Percentiles rank a stretch among this genome's conserved stretches.
Evolutionary conservation across 805 yeast genomes (phyloP).

Genomic region (Yamadazyma nakazawae): DNA sequence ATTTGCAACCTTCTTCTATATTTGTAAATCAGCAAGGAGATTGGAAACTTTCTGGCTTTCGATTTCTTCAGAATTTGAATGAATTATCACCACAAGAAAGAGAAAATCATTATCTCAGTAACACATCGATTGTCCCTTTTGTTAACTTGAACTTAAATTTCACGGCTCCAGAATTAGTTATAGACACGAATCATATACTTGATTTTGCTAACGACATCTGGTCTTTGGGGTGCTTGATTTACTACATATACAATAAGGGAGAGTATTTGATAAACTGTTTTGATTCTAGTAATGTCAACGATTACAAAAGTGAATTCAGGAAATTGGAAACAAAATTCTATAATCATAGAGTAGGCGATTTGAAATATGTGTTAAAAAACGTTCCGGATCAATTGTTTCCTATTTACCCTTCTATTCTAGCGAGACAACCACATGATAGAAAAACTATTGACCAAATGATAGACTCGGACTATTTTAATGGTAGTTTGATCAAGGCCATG

Average conservation of each 20-base stretch:
- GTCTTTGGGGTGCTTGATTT: constrained; percentile 76
- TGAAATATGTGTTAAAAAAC: constrained; percentile 46
- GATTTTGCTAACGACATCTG: constrained; percentile 76
- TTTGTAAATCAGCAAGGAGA: constrained; percentile 81
- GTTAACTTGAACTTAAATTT: constrained; percentile 69
- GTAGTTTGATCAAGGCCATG: constrained; percentile 76
- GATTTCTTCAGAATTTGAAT: constrained; percentile 45
- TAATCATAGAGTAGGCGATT: constrained; percentile 32
- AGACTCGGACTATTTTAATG: constrained; percentile 74
- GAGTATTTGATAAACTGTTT: constrained; percentile 41
- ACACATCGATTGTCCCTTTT: constrained; percentile 78
- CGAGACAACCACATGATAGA: constrained; percentile 56
- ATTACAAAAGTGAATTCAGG: constrained; percentile 54
- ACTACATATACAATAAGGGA: constrained; percentile 59
- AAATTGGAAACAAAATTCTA: constrained; percentile 46
- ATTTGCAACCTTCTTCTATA: constrained; percentile 73
- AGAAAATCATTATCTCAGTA: constrained; percentile 60
- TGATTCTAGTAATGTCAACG: constrained; percentile 51
- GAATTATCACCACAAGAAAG: constrained; percentile 46
- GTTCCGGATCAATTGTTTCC: constrained; percentile 57
- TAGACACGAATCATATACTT: constrained; percentile 52
- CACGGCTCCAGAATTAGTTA: constrained; percentile 79
- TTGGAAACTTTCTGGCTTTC: constrained; percentile 87
- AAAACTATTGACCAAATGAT: constrained; percentile 62
- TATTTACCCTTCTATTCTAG: constrained; percentile 51